phyloP scores from a whole-genome alignment of 257 asterid species.

The Coffea canephora region DNA sequence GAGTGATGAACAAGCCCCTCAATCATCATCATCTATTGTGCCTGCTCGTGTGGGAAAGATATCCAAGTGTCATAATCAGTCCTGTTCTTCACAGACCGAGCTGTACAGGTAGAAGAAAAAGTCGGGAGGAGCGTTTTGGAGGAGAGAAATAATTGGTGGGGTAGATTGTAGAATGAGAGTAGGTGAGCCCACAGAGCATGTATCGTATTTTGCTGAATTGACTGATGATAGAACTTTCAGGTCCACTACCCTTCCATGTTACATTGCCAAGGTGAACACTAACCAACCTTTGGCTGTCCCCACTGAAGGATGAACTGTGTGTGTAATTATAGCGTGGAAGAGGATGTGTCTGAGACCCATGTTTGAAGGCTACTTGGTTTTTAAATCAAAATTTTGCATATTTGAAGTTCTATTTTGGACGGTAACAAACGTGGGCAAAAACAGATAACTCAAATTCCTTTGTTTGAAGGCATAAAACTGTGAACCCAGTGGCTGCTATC shows the following conservation, averaged over 20 bases:
- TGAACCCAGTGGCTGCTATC: too few relatives aligned
- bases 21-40: not conserved
- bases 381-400: not conserved
- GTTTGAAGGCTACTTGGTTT: not conserved
- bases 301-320: not conserved
- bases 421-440: not conserved
- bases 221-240: not conserved
- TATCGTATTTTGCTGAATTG: not conserved
- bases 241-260: conserved; percentile 2
- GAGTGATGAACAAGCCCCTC: too few relatives aligned
- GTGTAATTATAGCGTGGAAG: not conserved
- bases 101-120: conserved; percentile 7
- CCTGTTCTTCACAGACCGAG: not conserved
- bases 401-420: not conserved
- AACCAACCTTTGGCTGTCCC: not conserved
- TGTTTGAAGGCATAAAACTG: not conserved
- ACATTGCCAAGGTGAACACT: not conserved
- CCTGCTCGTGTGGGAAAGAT: not conserved
- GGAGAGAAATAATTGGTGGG: not conserved
- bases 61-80: not conserved
- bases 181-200: not conserved
- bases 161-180: not conserved
- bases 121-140: not conserved
- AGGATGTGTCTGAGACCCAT: not conserved
- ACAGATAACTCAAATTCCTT: not conserved